Base-by-base conservation (phyloP, 495 filamentous ascomycete genomes). In the Pseudoneurospora amorphoporcata region DNA sequence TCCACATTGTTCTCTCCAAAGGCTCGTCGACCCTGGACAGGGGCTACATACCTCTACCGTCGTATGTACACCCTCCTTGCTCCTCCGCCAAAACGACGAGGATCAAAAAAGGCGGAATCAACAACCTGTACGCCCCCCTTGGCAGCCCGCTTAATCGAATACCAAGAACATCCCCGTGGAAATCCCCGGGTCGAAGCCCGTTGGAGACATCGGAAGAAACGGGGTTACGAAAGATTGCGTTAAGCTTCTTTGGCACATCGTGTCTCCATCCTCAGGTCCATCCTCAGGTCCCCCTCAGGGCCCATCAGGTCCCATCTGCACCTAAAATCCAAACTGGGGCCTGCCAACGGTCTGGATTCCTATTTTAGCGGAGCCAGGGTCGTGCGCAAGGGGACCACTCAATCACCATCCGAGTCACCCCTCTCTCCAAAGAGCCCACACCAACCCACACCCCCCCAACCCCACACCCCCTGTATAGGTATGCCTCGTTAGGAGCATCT, bases 1-100 rank as follows among this genome's bases (percentile, higher is more conserved):
- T 74, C 76, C 78, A 76, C 78, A 72, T 74, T 71, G 69, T 72
- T 74, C 73, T 78, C 74, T 42, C 72, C 45, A 61, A 35, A 65
- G 29, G 53, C 53, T 72, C 70, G 68, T 69, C 68, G 47, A 74
- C 74, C 73, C 72, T 75, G 73, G 74, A 69, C 69, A 71, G 73
- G 72, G 76, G 53, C 53, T 65, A 65, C 53, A 65, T 37, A 40
- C n/a, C n/a, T 40, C 3, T 37, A 61, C 29, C 6, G 53, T 12
- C 53, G 29, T 61, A 40, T 8, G 41, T 17, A 32, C 53, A 35
- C 53, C 23, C 53, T 32, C 53, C 14, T 32, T 61, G 6, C 6
- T 17, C 29, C 29, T 65, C 53, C 53, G 53, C 29, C 29, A 65
- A 35, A 35, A 65, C 29, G 53, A 65, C 53, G 53, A 65, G 53